Evolutionary conservation across 2,329 filamentous ascomycete genomes (phyloP), one percentile per base, ranked within the genome.

Genomic region (Drechslerella coelobrocha): DNA sequence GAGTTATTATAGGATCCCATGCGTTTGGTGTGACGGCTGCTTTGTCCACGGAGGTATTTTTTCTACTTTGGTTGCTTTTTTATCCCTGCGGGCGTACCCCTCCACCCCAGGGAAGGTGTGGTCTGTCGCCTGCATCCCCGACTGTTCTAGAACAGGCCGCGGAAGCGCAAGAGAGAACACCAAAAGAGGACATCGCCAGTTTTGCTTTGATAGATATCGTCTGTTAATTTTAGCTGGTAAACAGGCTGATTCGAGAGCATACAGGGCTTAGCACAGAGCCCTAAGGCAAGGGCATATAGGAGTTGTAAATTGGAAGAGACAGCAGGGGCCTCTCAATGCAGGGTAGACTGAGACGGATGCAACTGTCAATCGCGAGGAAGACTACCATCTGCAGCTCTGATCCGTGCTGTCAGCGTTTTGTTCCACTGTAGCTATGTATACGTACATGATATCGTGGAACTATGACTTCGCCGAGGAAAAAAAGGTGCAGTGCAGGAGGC

Each of bases 1-100:
- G 61, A 71, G 66, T 53, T 71, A 71, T 71, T 63, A 63, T 71
- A 26, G 53, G 66, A 71, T 71, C 59, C 66, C 66, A 63, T 71
- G 59, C 52, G 37, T 62, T 51, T 60, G 41, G 51, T 62, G 66
- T 39, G 31, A 10, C 41, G 31, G 12, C 34, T 53, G 39, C 45
- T 24, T 12, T 54, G 48, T 63, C 37, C 47, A 60, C 61, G 59
- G 65, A 57, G 65, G 54, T 51, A 62, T 62, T 43, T 60, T 51
- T 50, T 52, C 21, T n/a, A 41, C 26, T 45, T 55, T 45, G 41
- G 51, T 10, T 45, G 41, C 23, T 31, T 51, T 31, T 51, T 51
- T 51, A 27, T 14, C 47, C 12, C 14, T 27, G 47, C 24, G n/a
- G 5, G 27, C n/a, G 9, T n/a, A 45, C 41, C 41, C 41, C 41